Conservation (phyloP, 2,329 filamentous ascomycete genomes). For the Colletotrichum sp. region DNA sequence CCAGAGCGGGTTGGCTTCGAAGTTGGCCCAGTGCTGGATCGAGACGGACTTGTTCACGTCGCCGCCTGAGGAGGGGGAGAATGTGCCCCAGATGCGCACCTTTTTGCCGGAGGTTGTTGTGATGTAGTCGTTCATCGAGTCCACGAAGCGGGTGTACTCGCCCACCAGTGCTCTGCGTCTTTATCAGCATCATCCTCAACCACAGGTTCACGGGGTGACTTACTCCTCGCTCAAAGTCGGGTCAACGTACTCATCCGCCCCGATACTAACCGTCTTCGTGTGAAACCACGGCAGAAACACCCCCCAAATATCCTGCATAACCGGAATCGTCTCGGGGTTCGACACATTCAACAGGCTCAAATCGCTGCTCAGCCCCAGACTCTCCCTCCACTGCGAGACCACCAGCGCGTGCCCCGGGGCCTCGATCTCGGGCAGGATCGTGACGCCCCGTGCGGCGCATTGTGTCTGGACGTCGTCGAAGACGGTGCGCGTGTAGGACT, state of each 20-base stretch:
- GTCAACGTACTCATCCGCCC: constrained; percentile 58
- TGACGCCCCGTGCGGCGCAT: constrained; percentile 61
- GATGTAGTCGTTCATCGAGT: constrained; percentile 43
- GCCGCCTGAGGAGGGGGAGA: constrained; percentile 18
- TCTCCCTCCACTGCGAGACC: constrained; percentile 64
- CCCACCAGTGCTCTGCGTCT: constrained; percentile 30
- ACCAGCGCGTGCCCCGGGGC: constrained; percentile 61
- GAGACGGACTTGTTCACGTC: constrained; percentile 24
- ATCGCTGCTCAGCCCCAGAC: constrained; percentile 52
- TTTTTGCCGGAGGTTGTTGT: constrained; percentile 37
- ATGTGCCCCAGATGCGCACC: constrained; percentile 59
- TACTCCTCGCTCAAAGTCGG: constrained; percentile 34
- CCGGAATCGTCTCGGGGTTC: constrained; percentile 57
- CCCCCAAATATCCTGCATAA: constrained; percentile 55
- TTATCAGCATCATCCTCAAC: too few relatives aligned
- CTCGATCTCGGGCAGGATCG: constrained; percentile 65
- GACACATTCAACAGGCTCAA: constrained; percentile 49
- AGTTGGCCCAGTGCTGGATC: constrained; percentile 41
- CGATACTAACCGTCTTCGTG: constrained; percentile 59
- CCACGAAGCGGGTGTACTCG: constrained; percentile 54
- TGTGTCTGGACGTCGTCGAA: constrained; percentile 57
- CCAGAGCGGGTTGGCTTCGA: constrained; percentile 22
- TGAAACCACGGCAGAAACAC: constrained; percentile 61
- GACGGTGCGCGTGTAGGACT: constrained; percentile 56
- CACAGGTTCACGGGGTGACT: neutral